phyloP scores from a whole-genome alignment of 305 asterid species.

The Solanum hybrid region DNA sequence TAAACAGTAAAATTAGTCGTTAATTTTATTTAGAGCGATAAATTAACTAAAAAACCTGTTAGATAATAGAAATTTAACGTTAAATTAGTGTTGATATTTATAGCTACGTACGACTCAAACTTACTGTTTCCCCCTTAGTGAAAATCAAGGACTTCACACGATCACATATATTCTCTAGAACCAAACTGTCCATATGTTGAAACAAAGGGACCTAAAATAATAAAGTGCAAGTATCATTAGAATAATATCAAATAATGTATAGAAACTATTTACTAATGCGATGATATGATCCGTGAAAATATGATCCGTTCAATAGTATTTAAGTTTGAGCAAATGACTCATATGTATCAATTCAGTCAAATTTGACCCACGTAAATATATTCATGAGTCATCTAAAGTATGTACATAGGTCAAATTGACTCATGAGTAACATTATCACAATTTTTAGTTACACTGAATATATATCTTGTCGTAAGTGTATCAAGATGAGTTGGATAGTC shows the following conservation, averaged over 20 bases:
- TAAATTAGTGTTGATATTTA: neutral
- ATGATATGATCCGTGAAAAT: neutral
- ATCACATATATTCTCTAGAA: constrained; percentile 87
- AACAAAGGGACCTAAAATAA: constrained; percentile 71
- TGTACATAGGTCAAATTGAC: neutral
- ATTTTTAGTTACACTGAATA: neutral
- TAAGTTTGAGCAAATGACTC: neutral
- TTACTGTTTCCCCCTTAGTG: constrained; percentile 89
- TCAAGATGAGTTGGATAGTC: neutral
- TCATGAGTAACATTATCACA: neutral
- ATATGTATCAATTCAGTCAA: neutral
- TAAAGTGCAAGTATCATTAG: neutral
- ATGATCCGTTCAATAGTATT: neutral
- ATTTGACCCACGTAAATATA: no score
- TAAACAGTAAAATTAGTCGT: neutral
- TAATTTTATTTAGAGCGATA: neutral
- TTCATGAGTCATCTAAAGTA: neutral
- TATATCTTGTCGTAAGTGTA: neutral
- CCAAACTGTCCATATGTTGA: constrained; percentile 94
- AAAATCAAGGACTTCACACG: constrained; percentile 89
- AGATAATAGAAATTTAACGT: neutral
- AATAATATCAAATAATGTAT: neutral
- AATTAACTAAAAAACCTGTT: neutral
- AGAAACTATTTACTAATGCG: neutral
- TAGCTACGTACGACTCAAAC: neutral